Conservation (phyloP, 1,284 basidiomycete species). For the Peniophora sp. region DNA sequence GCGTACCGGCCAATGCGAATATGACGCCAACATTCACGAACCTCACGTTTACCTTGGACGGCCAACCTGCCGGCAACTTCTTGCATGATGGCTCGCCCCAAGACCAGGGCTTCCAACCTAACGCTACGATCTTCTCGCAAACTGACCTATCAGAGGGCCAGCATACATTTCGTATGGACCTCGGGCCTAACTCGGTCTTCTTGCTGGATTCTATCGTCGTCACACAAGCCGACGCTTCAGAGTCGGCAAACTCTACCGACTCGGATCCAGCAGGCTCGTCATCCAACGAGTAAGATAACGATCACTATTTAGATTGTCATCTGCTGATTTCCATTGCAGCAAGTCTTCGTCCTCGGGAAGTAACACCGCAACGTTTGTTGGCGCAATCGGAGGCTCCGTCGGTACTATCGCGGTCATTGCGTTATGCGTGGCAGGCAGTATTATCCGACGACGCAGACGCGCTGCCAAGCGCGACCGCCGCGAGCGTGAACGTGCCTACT, state of each 20-base stretch:
- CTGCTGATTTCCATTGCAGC: background rate
- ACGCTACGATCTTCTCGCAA: slow-evolving; percentile 28
- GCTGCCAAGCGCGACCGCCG: slow-evolving; percentile 34
- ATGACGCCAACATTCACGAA: slow-evolving; percentile 23
- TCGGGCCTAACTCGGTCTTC: slow-evolving; percentile 38
- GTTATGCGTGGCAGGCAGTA: slow-evolving; percentile 38
- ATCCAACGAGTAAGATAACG: background rate
- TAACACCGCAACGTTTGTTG: slow-evolving; percentile 43
- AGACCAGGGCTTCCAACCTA: slow-evolving; percentile 18
- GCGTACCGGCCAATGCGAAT: slow-evolving; percentile 18
- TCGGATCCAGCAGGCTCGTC: slow-evolving; percentile 10
- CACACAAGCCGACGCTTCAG: slow-evolving; percentile 20
- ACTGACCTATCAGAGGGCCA: slow-evolving; percentile 26
- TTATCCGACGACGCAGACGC: slow-evolving; percentile 37
- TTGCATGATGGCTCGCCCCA: slow-evolving; percentile 19
- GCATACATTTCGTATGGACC: slow-evolving; percentile 34
- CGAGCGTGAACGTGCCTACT: slow-evolving; percentile 17
- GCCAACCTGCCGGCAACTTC: slow-evolving; percentile 19
- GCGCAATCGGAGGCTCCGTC: slow-evolving; percentile 41
- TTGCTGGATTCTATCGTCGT: slow-evolving; percentile 42
- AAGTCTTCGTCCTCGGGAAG: slow-evolving; percentile 13
- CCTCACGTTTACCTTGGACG: slow-evolving; percentile 26
- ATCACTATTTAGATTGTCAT: too few relatives aligned
- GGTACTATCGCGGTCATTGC: slow-evolving; percentile 40
- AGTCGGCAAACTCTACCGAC: slow-evolving; percentile 7